phyloP scores from a whole-genome alignment of 148 eudicot species.

The Tetragonia tetragonoides region DNA sequence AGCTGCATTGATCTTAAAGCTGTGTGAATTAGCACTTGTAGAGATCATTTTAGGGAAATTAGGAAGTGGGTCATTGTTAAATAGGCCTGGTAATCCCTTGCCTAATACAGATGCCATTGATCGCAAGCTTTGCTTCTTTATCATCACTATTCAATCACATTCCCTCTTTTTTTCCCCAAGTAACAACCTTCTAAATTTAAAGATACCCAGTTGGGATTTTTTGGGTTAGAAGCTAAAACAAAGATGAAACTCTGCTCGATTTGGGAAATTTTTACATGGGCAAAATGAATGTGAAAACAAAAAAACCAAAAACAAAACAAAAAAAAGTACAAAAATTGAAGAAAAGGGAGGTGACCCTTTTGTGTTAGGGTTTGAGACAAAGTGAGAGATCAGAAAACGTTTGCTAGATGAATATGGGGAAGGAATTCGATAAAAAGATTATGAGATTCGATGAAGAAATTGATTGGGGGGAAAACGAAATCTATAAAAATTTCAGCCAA shows the following conservation, averaged over 20 bases:
- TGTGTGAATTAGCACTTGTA: background rate
- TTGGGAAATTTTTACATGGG: background rate
- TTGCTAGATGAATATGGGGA: background rate
- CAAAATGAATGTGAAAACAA: too few relatives aligned
- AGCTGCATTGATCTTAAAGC: slow-evolving; percentile 12
- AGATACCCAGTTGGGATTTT: slow-evolving; percentile 14
- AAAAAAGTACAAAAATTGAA: background rate
- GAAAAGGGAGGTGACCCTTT: slow-evolving; percentile 5
- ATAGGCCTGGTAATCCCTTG: slow-evolving; percentile 27
- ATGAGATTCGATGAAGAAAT: background rate
- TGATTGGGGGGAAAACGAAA: background rate
- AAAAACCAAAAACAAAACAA: background rate
- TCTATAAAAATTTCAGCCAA: background rate
- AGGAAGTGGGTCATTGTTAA: slow-evolving; percentile 22
- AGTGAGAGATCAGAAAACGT: slow-evolving; percentile 11
- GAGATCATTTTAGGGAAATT: slow-evolving; percentile 16
- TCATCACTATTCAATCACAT: slow-evolving; percentile 31
- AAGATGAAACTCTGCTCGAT: background rate
- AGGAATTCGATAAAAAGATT: background rate
- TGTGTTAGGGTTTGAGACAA: background rate
- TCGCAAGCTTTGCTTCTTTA: slow-evolving; percentile 22
- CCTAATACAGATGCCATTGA: slow-evolving; percentile 29
- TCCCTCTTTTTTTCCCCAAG: background rate
- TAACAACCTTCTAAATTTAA: background rate
- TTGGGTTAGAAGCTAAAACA: background rate